Base-by-base conservation (phyloP, 805 yeast genomes). In the Peterozyma xylosa region DNA sequence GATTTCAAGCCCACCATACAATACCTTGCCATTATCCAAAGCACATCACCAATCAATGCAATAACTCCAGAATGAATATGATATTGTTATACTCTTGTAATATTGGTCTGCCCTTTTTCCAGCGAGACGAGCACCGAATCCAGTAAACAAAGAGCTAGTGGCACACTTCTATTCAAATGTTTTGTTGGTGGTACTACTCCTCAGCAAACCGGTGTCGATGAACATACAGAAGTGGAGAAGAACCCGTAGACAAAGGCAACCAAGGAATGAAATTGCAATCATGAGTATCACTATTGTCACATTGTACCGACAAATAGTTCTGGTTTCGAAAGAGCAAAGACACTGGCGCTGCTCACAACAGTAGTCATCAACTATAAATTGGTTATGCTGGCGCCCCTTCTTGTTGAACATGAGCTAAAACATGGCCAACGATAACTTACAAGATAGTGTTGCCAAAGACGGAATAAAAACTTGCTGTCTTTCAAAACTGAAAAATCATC, bases 91-190 rank as follows among this genome's bases (percentile, higher is more conserved):
- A 21, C 7, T 21, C 27, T n/a, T 21, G 27, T 21, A 21, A 7
- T 7, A 21, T 7, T 21, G 7, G 27, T 7, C 27, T 21, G 27
- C 27, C 27, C 7, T 21, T 21, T 21, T 21, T 21, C 27, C 27
- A 21, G 27, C 27, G 7, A 21, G 27, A 5, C 7, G 27, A 21
- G 7, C 27, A 21, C 27, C 56, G 18, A 74, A 52, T 11, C 40
- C 29, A 14, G 35, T 15, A 11, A 36, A n/a, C 10, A 75, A 70
- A 56, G 74, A 80, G 53, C 75, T 66, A n/a, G 86, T 71, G 0
- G 87, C 87, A 50, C 77, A 83, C 17, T 82, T 62, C 48, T 74
- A 76, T 10, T 88, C 89, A 55, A 82, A 82, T 79, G 76, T 45
- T 69, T 66, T 0, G 78, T 77, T 6, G 73, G 73, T 15, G 81